Conservation (phyloP, 768 basidiomycete genomes). For the Russula olivacea region DNA sequence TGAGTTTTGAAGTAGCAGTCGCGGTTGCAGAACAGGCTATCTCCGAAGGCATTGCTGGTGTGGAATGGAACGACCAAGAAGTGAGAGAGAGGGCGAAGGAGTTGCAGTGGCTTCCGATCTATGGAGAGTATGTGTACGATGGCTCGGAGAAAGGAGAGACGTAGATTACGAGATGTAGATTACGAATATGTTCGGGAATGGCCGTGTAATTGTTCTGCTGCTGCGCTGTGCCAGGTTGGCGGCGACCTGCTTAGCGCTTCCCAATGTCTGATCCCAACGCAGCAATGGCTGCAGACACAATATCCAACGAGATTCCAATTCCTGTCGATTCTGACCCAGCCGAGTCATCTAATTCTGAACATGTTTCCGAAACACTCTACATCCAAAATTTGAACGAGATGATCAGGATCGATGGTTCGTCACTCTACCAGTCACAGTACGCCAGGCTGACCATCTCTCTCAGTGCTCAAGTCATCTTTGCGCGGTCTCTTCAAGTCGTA, state of each 20-base stretch:
- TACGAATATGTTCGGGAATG: conserved; percentile 11
- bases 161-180: conserved; percentile 19
- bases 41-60: conserved; percentile 58
- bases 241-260: not conserved
- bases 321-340: conserved; percentile 24
- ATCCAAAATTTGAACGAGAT: conserved; percentile 97
- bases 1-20: conserved; percentile 76
- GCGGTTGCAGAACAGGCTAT: conserved; percentile 77
- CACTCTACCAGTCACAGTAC: conserved; percentile 5
- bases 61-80: conserved; percentile 53
- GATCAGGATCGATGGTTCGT: conserved; percentile 69
- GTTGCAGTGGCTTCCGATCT: conserved; percentile 59
- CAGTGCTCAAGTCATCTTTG: conserved; percentile 85
- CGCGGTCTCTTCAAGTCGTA: conserved; percentile 89
- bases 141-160: conserved; percentile 44
- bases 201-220: not conserved
- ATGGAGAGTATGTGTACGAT: conserved; percentile 61
- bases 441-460: conserved; percentile 16
- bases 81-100: conserved; percentile 46
- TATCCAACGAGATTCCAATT: conserved; percentile 12
- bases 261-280: conserved; percentile 17
- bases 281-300: conserved; percentile 6
- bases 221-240: not conserved
- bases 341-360: conserved; percentile 36
- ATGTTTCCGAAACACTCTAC: conserved; percentile 80